These are phyloP conservation scores for Lecanicillium sp. DNA, from an alignment of 2,329 filamentous ascomycete species.

Conservation along the genomic window DNA sequence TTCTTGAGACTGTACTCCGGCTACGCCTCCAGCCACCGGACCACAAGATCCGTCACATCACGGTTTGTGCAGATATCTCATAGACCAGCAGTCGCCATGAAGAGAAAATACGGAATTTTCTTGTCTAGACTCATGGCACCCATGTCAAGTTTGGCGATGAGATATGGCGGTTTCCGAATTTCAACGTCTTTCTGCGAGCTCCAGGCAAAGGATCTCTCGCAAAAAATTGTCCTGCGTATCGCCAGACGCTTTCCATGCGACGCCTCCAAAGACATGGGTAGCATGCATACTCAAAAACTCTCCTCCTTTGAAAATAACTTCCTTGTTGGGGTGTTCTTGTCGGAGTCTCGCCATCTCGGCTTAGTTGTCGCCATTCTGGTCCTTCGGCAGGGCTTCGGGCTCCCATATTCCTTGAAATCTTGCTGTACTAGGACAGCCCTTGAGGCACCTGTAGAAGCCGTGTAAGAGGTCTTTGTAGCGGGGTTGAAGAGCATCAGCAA, in stretches of 20 bases:
- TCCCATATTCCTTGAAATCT: slow-evolving; percentile 39
- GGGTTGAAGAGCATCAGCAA: slow-evolving; percentile 54
- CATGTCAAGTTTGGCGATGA: slow-evolving; percentile 58
- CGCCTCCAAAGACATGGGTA: slow-evolving; percentile 57
- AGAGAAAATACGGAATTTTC: slow-evolving; percentile 42
- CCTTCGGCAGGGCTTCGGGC: slow-evolving; percentile 45
- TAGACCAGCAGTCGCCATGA: slow-evolving; percentile 53
- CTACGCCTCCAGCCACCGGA: slow-evolving; percentile 36
- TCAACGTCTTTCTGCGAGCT: slow-evolving; percentile 26
- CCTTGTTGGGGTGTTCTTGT: slow-evolving; percentile 52
- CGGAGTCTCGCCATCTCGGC: slow-evolving; percentile 46
- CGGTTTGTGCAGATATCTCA: slow-evolving; percentile 51
- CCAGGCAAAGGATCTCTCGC: slow-evolving; percentile 41
- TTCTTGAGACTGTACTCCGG: background rate
- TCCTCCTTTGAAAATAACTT: slow-evolving; percentile 41
- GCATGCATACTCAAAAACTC: slow-evolving; percentile 52
- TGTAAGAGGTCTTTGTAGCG: slow-evolving; percentile 40
- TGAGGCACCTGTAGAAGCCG: slow-evolving; percentile 58
- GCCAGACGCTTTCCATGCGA: slow-evolving; percentile 55
- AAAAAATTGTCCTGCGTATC: slow-evolving; percentile 25
- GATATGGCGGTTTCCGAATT: slow-evolving; percentile 51
- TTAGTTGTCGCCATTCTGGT: slow-evolving; percentile 54
- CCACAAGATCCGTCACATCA: slow-evolving; percentile 48
- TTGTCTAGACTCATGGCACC: slow-evolving; percentile 46
- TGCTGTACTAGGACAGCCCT: slow-evolving; percentile 49